Percentiles rank a stretch among this genome's conserved stretches.
Evolutionary conservation across 2,329 filamentous ascomycete genomes (phyloP).

Genomic region (Epichloe gansuensis): DNA sequence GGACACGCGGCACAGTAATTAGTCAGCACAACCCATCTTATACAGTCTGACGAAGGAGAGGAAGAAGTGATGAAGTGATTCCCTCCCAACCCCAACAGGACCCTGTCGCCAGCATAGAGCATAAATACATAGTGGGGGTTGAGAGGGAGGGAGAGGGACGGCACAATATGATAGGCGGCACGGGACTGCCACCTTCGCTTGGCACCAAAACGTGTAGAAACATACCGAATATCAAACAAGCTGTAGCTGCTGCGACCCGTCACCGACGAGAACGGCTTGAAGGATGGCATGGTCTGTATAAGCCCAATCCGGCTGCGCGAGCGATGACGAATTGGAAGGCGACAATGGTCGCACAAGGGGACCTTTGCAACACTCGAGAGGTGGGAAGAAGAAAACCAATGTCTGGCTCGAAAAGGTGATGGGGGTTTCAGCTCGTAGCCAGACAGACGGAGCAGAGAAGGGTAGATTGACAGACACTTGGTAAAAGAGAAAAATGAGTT

Average conservation of each 20-base stretch:
- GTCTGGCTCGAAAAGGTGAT: background rate
- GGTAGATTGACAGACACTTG: background rate
- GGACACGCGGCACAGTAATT: slow-evolving; percentile 1
- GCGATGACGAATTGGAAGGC: background rate
- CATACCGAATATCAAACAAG: slow-evolving; percentile 48
- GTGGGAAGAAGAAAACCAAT: background rate
- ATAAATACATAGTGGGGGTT: background rate
- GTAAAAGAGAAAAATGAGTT: background rate
- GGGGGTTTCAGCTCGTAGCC: background rate
- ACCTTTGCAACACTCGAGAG: background rate
- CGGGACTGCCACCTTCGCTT: background rate
- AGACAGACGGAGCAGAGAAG: background rate
- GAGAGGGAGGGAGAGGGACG: background rate
- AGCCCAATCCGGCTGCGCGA: background rate
- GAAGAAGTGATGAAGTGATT: background rate
- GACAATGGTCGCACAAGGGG: background rate
- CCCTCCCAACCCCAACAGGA: no score
- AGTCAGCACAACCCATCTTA: background rate
- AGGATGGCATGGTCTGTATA: slow-evolving; percentile 36
- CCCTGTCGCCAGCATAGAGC: no score
- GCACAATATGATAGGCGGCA: background rate
- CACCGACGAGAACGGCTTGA: slow-evolving; percentile 43
- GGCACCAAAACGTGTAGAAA: slow-evolving; percentile 1
- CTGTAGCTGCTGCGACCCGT: slow-evolving; percentile 38
- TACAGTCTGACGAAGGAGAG: background rate